Conservation (phyloP, 148 eudicot species). For the Silene latifolia region DNA sequence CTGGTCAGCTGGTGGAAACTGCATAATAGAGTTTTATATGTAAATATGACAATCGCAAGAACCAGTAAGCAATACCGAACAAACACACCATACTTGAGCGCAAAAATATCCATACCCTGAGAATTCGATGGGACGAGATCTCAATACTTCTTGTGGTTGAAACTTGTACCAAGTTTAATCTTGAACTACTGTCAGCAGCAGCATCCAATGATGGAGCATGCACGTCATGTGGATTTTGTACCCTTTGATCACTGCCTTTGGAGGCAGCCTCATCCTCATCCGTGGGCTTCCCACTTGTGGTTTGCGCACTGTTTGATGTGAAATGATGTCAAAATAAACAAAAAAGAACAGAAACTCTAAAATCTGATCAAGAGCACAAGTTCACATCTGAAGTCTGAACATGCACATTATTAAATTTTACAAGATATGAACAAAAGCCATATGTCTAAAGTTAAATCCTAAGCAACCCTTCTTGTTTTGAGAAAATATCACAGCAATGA, state of each 20-base stretch:
- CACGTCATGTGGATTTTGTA: slow-evolving; percentile 32
- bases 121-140: slow-evolving; percentile 38
- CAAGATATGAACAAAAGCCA: not conserved
- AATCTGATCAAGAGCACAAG: not conserved
- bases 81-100: not conserved
- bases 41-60: not conserved
- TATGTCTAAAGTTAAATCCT: not conserved
- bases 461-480: not conserved
- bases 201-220: slow-evolving; percentile 32
- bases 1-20: slow-evolving; percentile 22
- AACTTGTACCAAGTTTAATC: slow-evolving; percentile 31
- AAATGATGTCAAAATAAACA: slow-evolving; percentile 1
- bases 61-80: not conserved
- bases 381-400: not conserved
- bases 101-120: slow-evolving; percentile 35
- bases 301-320: slow-evolving; percentile 36
- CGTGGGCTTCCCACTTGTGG: slow-evolving; percentile 26
- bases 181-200: slow-evolving; percentile 30
- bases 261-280: slow-evolving; percentile 27
- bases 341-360: not conserved
- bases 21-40: slow-evolving; percentile 24
- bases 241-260: slow-evolving; percentile 20
- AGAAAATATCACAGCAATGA: not conserved
- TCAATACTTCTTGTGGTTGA: slow-evolving; percentile 40
- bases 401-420: not conserved